Conservation (phyloP, 2,329 filamentous ascomycete species). For the Penicillium sp. region DNA sequence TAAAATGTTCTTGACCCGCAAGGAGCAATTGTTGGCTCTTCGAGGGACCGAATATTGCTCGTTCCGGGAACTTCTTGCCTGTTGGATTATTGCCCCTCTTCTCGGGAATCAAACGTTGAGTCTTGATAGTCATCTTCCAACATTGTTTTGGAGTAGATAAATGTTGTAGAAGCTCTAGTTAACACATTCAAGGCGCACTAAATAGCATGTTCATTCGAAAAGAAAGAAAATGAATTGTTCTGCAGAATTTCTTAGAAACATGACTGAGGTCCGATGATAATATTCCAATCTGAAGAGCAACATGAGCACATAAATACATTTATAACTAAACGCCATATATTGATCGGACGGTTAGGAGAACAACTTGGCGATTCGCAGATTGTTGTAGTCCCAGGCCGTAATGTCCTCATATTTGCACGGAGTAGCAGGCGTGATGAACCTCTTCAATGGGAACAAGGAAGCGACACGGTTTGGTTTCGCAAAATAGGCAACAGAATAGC, state of each 20-base stretch:
- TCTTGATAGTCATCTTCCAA: not conserved
- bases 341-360: constrained; percentile 1
- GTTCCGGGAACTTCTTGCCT: not conserved
- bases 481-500: constrained; percentile 34
- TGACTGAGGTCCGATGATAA: not conserved
- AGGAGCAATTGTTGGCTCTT: not conserved
- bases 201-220: not conserved
- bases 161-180: not conserved
- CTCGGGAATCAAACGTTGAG: not conserved
- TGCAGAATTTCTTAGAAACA: not conserved
- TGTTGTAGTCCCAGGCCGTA: constrained; percentile 24
- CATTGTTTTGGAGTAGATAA: too few species aligned
- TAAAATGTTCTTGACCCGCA: too few species aligned
- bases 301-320: not conserved
- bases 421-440: constrained; percentile 18
- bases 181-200: not conserved
- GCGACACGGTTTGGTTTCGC: constrained; percentile 26
- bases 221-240: not conserved
- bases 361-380: constrained; percentile 19
- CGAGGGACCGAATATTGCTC: not conserved
- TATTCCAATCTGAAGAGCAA: not conserved
- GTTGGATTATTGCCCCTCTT: not conserved
- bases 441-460: constrained; percentile 14
- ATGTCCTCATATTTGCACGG: constrained; percentile 21
- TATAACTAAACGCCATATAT: too few species aligned